Evolutionary conservation across 1,284 basidiomycete species (phyloP).

Genomic region (Sanghuangporus baumii): DNA sequence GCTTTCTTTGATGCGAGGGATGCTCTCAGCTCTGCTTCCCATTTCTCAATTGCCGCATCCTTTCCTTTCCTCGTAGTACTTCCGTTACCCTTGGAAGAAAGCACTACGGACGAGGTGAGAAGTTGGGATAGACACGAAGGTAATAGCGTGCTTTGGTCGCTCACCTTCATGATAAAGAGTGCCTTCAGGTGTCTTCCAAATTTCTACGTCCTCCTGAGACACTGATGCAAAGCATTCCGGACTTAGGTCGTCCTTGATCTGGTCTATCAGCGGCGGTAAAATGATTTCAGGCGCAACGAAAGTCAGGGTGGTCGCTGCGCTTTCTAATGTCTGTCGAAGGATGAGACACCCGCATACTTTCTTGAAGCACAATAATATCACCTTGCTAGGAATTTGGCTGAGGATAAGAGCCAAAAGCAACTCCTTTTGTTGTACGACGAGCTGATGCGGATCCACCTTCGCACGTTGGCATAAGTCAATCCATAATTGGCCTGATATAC

Average conservation of each 20-base stretch:
- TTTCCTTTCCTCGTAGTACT: conserved; percentile 70
- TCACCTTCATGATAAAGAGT: conserved; percentile 74
- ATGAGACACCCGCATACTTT: not conserved
- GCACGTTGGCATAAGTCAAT: conserved; percentile 76
- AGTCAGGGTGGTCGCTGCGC: conserved; percentile 69
- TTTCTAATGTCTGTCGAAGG: conserved; percentile 53
- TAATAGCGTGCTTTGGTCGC: conserved; percentile 19
- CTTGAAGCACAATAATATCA: conserved; percentile 20
- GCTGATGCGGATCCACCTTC: conserved; percentile 57
- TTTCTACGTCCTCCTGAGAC: conserved; percentile 68
- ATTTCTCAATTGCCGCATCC: conserved; percentile 81
- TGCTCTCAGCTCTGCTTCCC: conserved; percentile 90
- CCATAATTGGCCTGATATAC: conserved; percentile 61
- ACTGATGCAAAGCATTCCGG: conserved; percentile 53
- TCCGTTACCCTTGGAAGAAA: conserved; percentile 54
- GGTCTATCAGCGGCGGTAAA: conserved; percentile 64
- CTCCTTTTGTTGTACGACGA: conserved; percentile 48
- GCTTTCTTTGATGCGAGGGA: conserved; percentile 73
- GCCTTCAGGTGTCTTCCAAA: conserved; percentile 83
- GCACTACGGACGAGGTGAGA: conserved; percentile 38
- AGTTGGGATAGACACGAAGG: not conserved
- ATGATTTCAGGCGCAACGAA: conserved; percentile 72
- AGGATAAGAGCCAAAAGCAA: conserved; percentile 46
- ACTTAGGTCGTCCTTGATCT: conserved; percentile 61
- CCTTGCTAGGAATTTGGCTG: conserved; percentile 35